Percentiles rank a stretch among this genome's conserved stretches.
phyloP scores from a whole-genome alignment of 2,329 filamentous ascomycete species.

The Cordyceps tenuipes region DNA sequence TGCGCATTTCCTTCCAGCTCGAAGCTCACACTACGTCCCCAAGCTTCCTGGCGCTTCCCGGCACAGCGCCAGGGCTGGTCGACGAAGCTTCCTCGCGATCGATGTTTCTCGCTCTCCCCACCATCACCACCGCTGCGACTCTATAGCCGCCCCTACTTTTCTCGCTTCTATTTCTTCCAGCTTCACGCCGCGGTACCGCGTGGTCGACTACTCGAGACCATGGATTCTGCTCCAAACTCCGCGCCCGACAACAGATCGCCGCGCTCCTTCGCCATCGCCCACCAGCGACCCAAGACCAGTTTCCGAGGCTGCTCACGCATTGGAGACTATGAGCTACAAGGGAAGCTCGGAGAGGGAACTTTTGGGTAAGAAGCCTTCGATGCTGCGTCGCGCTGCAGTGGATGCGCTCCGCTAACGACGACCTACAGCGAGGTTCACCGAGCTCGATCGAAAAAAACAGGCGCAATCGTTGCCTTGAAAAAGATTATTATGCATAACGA shows the following conservation, averaged over 20 bases:
- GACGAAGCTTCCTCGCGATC: slow-evolving; percentile 1
- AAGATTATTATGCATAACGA: slow-evolving; percentile 99
- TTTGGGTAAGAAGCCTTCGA: slow-evolving; percentile 58
- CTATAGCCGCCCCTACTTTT: background rate
- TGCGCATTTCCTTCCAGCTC: background rate
- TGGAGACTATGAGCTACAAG: slow-evolving; percentile 67
- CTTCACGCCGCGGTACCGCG: background rate
- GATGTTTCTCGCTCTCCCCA: background rate
- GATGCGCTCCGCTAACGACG: slow-evolving; percentile 10
- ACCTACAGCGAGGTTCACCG: slow-evolving; percentile 73
- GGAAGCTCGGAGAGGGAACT: slow-evolving; percentile 87
- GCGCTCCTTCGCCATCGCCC: slow-evolving; percentile 46
- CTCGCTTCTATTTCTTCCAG: background rate
- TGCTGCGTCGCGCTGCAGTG: background rate
- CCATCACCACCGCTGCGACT: background rate
- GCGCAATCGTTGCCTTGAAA: slow-evolving; percentile 77
- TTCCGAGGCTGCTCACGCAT: slow-evolving; percentile 84
- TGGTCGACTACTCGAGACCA: slow-evolving; percentile 13
- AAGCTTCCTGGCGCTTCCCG: background rate
- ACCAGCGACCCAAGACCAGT: slow-evolving; percentile 46
- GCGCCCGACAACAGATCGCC: slow-evolving; percentile 39
- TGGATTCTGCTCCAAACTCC: slow-evolving; percentile 24
- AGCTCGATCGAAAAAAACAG: slow-evolving; percentile 67
- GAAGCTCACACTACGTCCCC: background rate
- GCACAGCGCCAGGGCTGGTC: background rate